A percentile compares a stretch with the other conserved stretches of the same genome.
These are phyloP conservation scores for Mycena indigotica DNA, from an alignment of 768 basidiomycete genomes.

Conservation along the genomic window DNA sequence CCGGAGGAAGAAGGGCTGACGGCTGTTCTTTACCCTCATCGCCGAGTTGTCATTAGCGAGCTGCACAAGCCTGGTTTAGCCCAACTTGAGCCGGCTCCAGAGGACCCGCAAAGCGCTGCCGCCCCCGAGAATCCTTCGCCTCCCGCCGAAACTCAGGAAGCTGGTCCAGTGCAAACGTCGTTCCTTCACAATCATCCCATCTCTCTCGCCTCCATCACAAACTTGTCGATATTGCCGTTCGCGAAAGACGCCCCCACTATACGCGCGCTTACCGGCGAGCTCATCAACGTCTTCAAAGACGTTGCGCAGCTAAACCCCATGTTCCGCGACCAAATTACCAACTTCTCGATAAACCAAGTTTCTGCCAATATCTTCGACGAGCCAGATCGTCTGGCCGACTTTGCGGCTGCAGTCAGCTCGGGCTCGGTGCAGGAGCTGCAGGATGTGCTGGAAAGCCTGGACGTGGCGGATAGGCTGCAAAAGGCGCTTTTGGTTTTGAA, in stretches of 20 bases:
- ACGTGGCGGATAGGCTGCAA: conserved; percentile 85
- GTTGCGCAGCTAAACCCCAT: conserved; percentile 96
- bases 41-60: conserved; percentile 86
- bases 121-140: conserved; percentile 47
- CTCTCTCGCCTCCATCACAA: conserved; percentile 87
- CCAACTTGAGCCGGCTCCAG: conserved; percentile 43
- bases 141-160: conserved; percentile 25
- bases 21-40: conserved; percentile 91
- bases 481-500: conserved; percentile 92
- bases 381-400: conserved; percentile 95
- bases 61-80: conserved; percentile 67
- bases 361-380: conserved; percentile 95
- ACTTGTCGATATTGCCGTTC: conserved; percentile 79
- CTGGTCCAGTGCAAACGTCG: conserved; percentile 75
- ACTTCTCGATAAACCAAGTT: conserved; percentile 91
- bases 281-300: conserved; percentile 97
- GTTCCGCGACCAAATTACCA: conserved; percentile 97
- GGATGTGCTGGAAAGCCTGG: conserved; percentile 85
- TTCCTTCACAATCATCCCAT: conserved; percentile 82
- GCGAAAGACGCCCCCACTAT: conserved; percentile 94
- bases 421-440: conserved; percentile 94
- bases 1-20: conserved; percentile 89
- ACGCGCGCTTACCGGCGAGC: conserved; percentile 94
- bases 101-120: conserved; percentile 48
- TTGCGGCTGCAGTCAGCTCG: conserved; percentile 92